phyloP scores from a whole-genome alignment of 2,329 filamentous ascomycete genomes.

The Neurospora sp. region DNA sequence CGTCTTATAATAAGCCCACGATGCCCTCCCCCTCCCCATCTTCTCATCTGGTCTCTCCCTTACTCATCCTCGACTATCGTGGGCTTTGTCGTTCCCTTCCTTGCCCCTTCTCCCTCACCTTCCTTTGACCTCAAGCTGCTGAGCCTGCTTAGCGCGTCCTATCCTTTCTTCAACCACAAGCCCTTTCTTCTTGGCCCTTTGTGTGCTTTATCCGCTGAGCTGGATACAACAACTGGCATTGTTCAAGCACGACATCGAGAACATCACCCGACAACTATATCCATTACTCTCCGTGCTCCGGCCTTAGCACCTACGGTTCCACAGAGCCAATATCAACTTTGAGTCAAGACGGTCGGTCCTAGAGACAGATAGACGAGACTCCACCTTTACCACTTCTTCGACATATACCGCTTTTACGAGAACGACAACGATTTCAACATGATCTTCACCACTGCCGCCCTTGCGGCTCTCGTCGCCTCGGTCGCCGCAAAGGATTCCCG shows the following conservation, averaged over 20 bases:
- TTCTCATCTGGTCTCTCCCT: conserved; percentile 1
- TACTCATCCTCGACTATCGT: conserved; percentile 11
- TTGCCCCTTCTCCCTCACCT: conserved; percentile 12
- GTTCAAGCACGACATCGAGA: conserved; percentile 1
- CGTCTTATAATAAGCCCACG: conserved; percentile 3
- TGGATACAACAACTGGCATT: conserved; percentile 9
- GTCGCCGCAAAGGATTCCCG: conserved; percentile 32
- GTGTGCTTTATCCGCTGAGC: background rate
- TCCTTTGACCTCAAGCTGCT: conserved; percentile 16
- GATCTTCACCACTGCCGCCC: conserved; percentile 13
- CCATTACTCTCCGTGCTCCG: conserved; percentile 5
- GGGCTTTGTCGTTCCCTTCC: conserved; percentile 17
- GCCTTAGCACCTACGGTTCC: conserved; percentile 2
- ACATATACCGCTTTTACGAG: background rate
- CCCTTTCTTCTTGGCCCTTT: conserved; percentile 8
- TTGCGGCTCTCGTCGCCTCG: conserved; percentile 27
- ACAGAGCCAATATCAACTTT: background rate
- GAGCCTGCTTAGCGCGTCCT: conserved; percentile 18
- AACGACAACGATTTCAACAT: conserved; percentile 5
- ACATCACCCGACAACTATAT: conserved; percentile 1
- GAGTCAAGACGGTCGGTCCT: conserved; percentile 2
- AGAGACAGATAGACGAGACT: conserved; percentile 6
- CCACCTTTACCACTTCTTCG: background rate
- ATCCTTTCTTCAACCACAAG: conserved; percentile 9
- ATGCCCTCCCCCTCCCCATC: conserved; percentile 1